Percentiles rank a stretch among this genome's conserved stretches.
Evolutionary conservation across 805 yeast species (phyloP).

Genomic region (Monosporozyma siamensis): DNA sequence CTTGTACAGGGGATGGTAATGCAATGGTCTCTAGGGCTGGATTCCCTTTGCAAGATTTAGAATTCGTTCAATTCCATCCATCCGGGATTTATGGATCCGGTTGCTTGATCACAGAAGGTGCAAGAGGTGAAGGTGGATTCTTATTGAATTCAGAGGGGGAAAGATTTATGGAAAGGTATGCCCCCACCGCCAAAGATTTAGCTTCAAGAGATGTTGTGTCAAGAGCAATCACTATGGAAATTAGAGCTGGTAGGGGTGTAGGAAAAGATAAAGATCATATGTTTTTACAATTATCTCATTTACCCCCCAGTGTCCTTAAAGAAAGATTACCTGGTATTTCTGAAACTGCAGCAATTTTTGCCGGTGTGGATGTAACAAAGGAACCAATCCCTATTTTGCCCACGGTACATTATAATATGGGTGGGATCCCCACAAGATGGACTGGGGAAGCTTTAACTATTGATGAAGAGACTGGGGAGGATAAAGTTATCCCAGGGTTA

Average conservation of each 20-base stretch:
- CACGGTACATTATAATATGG: slow-evolving; percentile 98
- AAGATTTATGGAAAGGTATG: slow-evolving; percentile 98
- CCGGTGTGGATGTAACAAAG: slow-evolving; percentile 98
- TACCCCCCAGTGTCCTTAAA: slow-evolving; percentile 83
- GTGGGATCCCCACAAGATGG: slow-evolving; percentile 98
- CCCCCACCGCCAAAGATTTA: slow-evolving; percentile 96
- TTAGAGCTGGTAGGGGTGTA: slow-evolving; percentile 98
- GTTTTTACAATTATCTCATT: slow-evolving; percentile 84
- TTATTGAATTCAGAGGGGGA: slow-evolving; percentile 95
- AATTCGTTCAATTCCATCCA: slow-evolving; percentile 98
- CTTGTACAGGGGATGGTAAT: slow-evolving; percentile 98
- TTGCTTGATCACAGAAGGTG: slow-evolving; percentile 97
- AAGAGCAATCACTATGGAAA: slow-evolving; percentile 96
- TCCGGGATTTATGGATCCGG: slow-evolving; percentile 99
- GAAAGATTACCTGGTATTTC: slow-evolving; percentile 99
- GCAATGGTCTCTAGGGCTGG: slow-evolving; percentile 99
- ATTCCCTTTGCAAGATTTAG: slow-evolving; percentile 92
- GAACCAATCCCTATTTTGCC: slow-evolving; percentile 98
- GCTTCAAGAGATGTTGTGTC: slow-evolving; percentile 98
- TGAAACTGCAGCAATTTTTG: slow-evolving; percentile 95
- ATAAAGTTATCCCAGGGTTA: slow-evolving; percentile 83
- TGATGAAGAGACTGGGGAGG: slow-evolving; percentile 77
- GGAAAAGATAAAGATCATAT: slow-evolving; percentile 95
- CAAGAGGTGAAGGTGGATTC: slow-evolving; percentile 99
- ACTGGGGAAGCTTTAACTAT: slow-evolving; percentile 86